Evolutionary conservation across 108 stramenopile species (phyloP), one percentile per base, ranked within the genome.

Genomic region (Nannochloropsis oceanica): DNA sequence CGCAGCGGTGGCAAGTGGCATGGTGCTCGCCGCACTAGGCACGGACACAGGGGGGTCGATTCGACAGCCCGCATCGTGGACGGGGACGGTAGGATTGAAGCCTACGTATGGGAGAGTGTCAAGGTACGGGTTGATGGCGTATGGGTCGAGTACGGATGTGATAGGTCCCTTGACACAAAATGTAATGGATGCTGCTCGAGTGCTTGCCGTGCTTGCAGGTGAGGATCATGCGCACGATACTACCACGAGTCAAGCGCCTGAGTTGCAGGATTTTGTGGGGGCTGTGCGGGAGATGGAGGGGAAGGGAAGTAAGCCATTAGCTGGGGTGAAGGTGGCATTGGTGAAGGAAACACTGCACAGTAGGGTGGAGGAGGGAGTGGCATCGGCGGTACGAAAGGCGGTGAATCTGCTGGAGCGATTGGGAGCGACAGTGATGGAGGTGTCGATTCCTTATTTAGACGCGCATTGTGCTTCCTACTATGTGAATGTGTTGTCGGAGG

Each of bases 41-140:
- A 94, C 95, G 42, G 99, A 99, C 91, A 98, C 97, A 12, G 99
- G 99, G 27, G 99, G 99, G 50, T 95, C 95, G 14, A 90, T 99
- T 11, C 95, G 99, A 3, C 90, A 96, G 43, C 99, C 99, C 14
- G 95, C 97, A 10, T 95, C 97, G 27, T 97, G 95, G 92, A 96
- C 96, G 87, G 94, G 93, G 12, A 90, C 96, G 13, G 94, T 96
- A 14, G 99, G 99, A 13, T 91, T 98, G 85, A 99, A 99, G 92
- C 99, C 99, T 25, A 89, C 95, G 26, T 98, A 97, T 84, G 99
- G 99, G 11, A 46, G 86, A 12, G 80, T 96, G 34, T 94, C 96
- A 7, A 91, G 99, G 9, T 92, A 96, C 85, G 99, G 99, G 8
- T 91, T 98, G 25, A 95, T 97, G 20, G 94, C 95, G 79, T 99